Evolutionary conservation across 352 stramenopile genomes (phyloP).

Genomic region (Globisporangium uncinulatum): DNA sequence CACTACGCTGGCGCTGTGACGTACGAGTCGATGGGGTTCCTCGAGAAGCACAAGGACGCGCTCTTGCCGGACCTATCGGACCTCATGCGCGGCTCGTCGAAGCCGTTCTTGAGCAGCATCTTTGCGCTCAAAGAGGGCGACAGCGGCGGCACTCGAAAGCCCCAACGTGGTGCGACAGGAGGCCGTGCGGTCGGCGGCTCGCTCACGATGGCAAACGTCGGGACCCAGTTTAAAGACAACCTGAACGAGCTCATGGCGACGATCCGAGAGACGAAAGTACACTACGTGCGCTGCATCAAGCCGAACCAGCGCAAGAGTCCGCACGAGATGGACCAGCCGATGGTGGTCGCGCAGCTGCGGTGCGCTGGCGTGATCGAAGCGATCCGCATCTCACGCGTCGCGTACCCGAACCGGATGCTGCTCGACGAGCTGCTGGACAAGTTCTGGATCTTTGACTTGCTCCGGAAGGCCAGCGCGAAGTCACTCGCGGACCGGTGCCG

Average conservation of each 20-base stretch:
- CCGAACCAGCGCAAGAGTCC: constrained; percentile 96
- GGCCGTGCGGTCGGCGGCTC: constrained; percentile 38
- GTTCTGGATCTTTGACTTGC: constrained; percentile 78
- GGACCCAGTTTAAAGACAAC: constrained; percentile 93
- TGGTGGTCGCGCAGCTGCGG: constrained; percentile 94
- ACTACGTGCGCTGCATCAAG: constrained; percentile 99
- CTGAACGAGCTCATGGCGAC: constrained; percentile 92
- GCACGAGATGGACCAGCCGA: constrained; percentile 84
- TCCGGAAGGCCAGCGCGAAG: constrained; percentile 45
- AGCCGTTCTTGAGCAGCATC: constrained; percentile 61
- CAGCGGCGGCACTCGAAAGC: no score
- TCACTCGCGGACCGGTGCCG: constrained; percentile 59
- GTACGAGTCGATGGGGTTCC: constrained; percentile 92
- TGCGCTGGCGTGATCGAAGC: constrained; percentile 99
- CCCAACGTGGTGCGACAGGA: constrained; percentile 44
- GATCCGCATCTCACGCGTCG: constrained; percentile 96
- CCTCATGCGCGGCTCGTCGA: constrained; percentile 73
- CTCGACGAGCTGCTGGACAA: constrained; percentile 85
- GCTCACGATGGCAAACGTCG: constrained; percentile 65
- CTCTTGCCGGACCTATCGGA: constrained; percentile 92
- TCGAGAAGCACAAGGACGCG: constrained; percentile 96
- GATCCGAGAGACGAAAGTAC: constrained; percentile 93
- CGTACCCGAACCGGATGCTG: constrained; percentile 96
- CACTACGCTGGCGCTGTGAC: constrained; percentile 95
- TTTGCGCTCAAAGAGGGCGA: no score